These are phyloP conservation scores for Alternaria arborescens DNA, from an alignment of 2,329 filamentous ascomycete species.

Conservation along the genomic window DNA sequence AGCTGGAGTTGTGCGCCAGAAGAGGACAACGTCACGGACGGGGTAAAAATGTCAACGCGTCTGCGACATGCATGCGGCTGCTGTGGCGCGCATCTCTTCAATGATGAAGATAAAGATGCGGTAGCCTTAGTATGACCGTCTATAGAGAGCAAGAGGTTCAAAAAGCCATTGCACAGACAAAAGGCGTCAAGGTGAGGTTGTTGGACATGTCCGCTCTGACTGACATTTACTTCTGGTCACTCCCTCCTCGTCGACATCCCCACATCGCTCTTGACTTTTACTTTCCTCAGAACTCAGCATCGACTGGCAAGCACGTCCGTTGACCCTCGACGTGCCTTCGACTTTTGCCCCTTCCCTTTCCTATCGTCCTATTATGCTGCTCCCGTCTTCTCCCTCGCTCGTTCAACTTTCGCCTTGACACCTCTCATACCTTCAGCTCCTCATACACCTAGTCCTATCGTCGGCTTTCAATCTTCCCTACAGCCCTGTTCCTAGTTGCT, in stretches of 20 bases:
- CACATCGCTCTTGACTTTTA: background rate
- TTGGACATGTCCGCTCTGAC: background rate
- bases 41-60: background rate
- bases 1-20: background rate
- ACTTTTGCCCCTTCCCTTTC: background rate
- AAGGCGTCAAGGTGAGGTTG: background rate
- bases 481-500: background rate
- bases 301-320: background rate
- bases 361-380: background rate
- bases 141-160: background rate
- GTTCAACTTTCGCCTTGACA: background rate
- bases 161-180: background rate
- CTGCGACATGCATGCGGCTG: background rate
- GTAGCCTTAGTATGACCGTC: background rate
- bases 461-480: conserved; percentile 5
- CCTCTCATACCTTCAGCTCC: background rate
- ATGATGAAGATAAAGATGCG: background rate
- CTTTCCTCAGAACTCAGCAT: background rate
- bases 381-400: background rate
- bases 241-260: background rate
- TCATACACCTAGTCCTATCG: background rate
- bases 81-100: background rate
- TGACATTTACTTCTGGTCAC: background rate
- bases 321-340: background rate
- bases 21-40: background rate